These are phyloP conservation scores for Lepidium didymum DNA, from an alignment of 345 rosid species.

Conservation along the genomic window DNA sequence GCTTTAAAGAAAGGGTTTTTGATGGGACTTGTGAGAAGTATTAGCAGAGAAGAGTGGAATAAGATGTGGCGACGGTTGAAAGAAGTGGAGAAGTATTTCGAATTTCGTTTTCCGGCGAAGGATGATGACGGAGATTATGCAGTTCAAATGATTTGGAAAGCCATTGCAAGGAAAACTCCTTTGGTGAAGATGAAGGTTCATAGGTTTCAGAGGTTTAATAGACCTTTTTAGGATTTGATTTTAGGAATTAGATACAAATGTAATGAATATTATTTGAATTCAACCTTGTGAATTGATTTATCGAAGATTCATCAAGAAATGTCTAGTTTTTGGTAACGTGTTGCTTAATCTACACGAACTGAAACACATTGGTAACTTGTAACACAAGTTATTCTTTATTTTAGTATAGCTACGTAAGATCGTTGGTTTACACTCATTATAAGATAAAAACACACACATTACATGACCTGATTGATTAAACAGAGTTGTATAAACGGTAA, in stretches of 20 bases:
- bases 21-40: conserved; percentile 51
- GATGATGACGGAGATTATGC: conserved; percentile 46
- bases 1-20: conserved; percentile 68
- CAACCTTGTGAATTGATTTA: not conserved
- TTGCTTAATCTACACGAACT: not conserved
- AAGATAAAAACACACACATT: not conserved
- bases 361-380: not conserved
- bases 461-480: not conserved
- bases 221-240: conserved; percentile 6
- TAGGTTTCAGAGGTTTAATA: conserved; percentile 46
- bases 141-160: conserved; percentile 92
- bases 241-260: not conserved
- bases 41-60: conserved; percentile 67
- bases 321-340: not conserved
- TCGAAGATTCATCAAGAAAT: too few relatives aligned
- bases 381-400: not conserved
- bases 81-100: conserved; percentile 50
- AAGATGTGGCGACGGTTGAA: conserved; percentile 60
- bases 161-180: conserved; percentile 71
- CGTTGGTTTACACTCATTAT: not conserved
- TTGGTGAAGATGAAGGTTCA: conserved; percentile 53
- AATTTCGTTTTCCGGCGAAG: conserved; percentile 58
- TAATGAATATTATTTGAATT: not conserved
- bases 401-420: not conserved
- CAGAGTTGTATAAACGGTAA: not conserved